Percentiles rank a stretch among this genome's conserved stretches.
These are phyloP conservation scores for Adiantum capillusveneris DNA, from an alignment of 75 land plant species.

Conservation along the genomic window DNA sequence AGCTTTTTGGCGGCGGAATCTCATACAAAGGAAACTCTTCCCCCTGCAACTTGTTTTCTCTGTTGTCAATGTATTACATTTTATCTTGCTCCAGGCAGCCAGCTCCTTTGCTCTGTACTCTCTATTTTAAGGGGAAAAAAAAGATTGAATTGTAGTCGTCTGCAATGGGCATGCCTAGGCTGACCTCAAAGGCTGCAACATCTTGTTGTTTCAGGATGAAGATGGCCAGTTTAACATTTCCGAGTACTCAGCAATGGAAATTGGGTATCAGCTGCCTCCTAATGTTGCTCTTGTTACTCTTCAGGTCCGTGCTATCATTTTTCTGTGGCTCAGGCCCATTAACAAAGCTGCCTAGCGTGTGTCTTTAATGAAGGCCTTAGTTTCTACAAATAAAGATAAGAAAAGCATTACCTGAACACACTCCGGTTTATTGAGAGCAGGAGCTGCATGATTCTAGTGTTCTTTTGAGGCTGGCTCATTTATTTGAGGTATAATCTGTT, in stretches of 20 bases:
- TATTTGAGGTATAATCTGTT: constrained; percentile 26
- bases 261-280: constrained; percentile 39
- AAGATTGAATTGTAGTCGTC: too few relatives aligned
- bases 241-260: constrained; percentile 18
- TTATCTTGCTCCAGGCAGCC: too few relatives aligned
- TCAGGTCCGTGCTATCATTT: constrained; percentile 19
- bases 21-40: constrained; percentile 27
- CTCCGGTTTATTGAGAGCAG: constrained; percentile 7
- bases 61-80: constrained; percentile 18
- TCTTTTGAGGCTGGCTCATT: constrained; percentile 25
- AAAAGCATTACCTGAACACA: too few relatives aligned
- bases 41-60: constrained; percentile 36
- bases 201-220: neutral
- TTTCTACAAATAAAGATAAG: too few relatives aligned
- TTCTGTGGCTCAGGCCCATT: too few relatives aligned
- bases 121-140: too few relatives aligned
- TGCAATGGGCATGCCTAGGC: neutral
- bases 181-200: neutral
- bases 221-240: neutral
- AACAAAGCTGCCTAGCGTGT: too few relatives aligned
- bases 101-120: too few relatives aligned
- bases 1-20: constrained; percentile 35
- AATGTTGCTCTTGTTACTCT: constrained; percentile 48
- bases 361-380: too few relatives aligned
- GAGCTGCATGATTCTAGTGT: constrained; percentile 20